Percentiles rank a stretch among this genome's conserved stretches.
phyloP scores from a whole-genome alignment of 2,329 filamentous ascomycete genomes.

The Xenosphaeropsis pyriputrescens region DNA sequence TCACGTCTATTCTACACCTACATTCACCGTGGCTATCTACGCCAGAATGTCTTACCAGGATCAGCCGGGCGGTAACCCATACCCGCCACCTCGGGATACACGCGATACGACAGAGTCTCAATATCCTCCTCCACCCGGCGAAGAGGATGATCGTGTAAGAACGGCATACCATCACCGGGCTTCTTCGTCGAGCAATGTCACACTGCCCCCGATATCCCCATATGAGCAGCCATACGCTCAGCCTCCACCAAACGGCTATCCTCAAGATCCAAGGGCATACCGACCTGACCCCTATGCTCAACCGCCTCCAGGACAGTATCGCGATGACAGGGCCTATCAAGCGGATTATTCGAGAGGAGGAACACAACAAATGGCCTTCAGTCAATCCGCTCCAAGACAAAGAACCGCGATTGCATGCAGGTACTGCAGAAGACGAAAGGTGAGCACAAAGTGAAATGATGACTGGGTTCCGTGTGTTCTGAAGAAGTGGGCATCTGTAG shows the following conservation, averaged over 20 bases:
- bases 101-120: constrained; percentile 9
- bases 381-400: constrained; percentile 38
- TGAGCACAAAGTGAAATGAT: constrained; percentile 15
- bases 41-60: constrained; percentile 17
- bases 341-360: constrained; percentile 12
- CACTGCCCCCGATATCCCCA: constrained; percentile 16
- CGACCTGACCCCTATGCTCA: constrained; percentile 12
- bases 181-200: constrained; percentile 12
- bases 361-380: constrained; percentile 16
- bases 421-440: constrained; percentile 45
- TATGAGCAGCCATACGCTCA: constrained; percentile 12
- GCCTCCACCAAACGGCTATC: constrained; percentile 11
- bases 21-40: constrained; percentile 16
- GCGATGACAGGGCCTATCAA: constrained; percentile 13
- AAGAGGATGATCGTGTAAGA: constrained; percentile 17
- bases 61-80: constrained; percentile 13
- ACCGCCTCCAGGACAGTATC: constrained; percentile 8
- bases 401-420: constrained; percentile 44
- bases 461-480: no score
- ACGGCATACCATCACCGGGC: constrained; percentile 15
- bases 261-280: constrained; percentile 11
- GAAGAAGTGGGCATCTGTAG: no score
- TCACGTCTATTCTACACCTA: neutral
- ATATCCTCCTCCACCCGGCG: constrained; percentile 15
- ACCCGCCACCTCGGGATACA: constrained; percentile 10